Base-by-base conservation (phyloP, 805 yeast species). In the Metschnikowia aberdeeniae region DNA sequence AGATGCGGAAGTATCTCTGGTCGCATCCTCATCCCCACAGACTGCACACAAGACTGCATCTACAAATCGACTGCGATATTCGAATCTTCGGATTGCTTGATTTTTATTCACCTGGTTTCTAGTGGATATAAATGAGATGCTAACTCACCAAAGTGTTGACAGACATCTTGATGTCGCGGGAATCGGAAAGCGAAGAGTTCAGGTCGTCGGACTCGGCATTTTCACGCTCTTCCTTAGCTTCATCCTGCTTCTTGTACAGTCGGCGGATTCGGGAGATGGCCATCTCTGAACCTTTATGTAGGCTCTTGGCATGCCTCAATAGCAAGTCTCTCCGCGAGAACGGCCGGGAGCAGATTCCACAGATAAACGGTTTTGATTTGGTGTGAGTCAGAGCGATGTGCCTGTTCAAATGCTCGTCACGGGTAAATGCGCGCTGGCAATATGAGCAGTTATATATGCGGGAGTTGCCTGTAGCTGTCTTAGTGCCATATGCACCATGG, bases 341-440 rank as follows among this genome's bases (percentile, higher is more conserved):
- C 6, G 76, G 73, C 40, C 76, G 59, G 30, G 58, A 49, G 52
- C 76, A 71, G n/a, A 71, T 63, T 6, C 75, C 75, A 46, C 76
- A 71, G 5, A 66, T 57, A 49, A 67, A 71, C 3, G 76, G 76
- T 51, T 70, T 70, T 43, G 70, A 58, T 44, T 71, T 71, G 55
- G 71, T 71, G 49, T 71, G 76, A 8, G 76, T 71, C 47, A 67
- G 65, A 29, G 68, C 55, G 12, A 70, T 61, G 49, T 71, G 76
- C 37, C 76, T 56, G 24, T 73, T 68, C 33, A 71, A 56, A 47
- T 71, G 76, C 52, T 71, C 76, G 47, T 71, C 75, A 46, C 76
- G 56, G n/a, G 75, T 71, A 54, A 71, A 71, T 4, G 76, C 76
- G 20, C 75, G 60, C 38, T 67, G 60, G 50, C 76, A 71, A 39